phyloP scores from a whole-genome alignment of 495 filamentous ascomycete species.

The Hypoxylon subgilvum region DNA sequence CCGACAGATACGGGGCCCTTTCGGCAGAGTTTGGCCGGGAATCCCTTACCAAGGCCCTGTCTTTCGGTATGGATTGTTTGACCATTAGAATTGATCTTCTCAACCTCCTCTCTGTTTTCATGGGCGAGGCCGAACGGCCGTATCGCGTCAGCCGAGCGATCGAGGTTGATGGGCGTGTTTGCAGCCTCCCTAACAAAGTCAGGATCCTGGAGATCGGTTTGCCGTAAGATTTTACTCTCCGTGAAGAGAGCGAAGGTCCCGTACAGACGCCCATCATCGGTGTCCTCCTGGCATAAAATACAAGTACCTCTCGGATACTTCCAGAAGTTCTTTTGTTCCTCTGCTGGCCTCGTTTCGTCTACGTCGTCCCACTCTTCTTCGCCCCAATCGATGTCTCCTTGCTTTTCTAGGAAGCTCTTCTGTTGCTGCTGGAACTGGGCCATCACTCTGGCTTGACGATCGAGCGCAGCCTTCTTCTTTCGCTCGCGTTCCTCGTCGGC shows the following conservation, averaged over 20 bases:
- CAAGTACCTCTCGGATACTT: constrained; percentile 95
- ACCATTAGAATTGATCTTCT: constrained; percentile 74
- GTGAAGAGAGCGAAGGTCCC: constrained; percentile 90
- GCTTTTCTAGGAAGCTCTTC: constrained; percentile 86
- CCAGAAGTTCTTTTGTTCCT: constrained; percentile 76
- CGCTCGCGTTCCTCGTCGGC: constrained; percentile 74
- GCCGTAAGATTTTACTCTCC: constrained; percentile 83
- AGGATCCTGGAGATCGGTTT: constrained; percentile 78
- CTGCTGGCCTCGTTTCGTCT: constrained; percentile 57
- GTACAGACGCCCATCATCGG: constrained; percentile 84
- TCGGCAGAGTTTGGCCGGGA: constrained; percentile 67
- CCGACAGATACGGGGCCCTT: constrained; percentile 87
- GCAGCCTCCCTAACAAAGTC: constrained; percentile 86
- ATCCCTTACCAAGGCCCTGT: constrained; percentile 87
- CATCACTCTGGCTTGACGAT: constrained; percentile 91
- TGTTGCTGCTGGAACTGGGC: constrained; percentile 97
- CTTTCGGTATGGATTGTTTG: constrained; percentile 72
- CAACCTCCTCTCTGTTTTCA: constrained; percentile 78
- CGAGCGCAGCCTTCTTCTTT: constrained; percentile 87
- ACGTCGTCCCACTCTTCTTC: constrained; percentile 73
- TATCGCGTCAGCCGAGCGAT: constrained; percentile 78
- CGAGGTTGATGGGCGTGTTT: constrained; percentile 76
- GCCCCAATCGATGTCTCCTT: constrained; percentile 84
- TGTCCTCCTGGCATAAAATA: constrained; percentile 95
- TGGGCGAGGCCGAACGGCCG: constrained; percentile 89